Base-by-base conservation (phyloP, 2,329 filamentous ascomycete genomes). In the Exserohilum turcica region DNA sequence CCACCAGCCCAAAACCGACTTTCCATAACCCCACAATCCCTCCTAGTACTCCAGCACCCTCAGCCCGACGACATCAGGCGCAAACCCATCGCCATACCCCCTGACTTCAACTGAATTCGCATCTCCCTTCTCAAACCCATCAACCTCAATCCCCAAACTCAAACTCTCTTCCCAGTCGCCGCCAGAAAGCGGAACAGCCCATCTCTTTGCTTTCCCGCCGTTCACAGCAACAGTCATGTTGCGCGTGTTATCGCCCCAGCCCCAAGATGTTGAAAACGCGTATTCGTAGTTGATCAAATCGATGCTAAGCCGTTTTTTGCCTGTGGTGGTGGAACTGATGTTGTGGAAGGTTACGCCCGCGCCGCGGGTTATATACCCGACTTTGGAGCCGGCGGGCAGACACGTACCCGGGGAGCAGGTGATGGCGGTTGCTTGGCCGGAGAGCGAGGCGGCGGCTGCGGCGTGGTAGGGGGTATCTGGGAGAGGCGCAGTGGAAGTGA, bases 271-370 rank as follows among this genome's bases (percentile, higher is more conserved):
- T 0, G 67, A 68, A 16, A 77, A 71, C 2, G 66, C 66, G 32
- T 69, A 68, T 39, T 77, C 75, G 57, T 76, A 76, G 43, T 77
- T 74, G 43, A 77, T 55, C 40, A 75, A 77, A 45, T 78, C 76
- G 16, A 78, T 66, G 1, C 67, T 67, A 1, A 76, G 40, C 5
- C 74, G 54, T 37, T 70, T 73, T 15, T 63, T 72, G 0, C 68
- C 62, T n/a, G 65, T 40, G 3, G 54, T 48, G 3, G 42, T 50
- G 8, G 60, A 58, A 9, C 58, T 66, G 4, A 77, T 64, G 6
- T 64, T 64, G 16, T 33, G 49, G 24, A 77, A 66, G 1, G 60
- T 69, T 1, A 70, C 60, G 8, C 62, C 68, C 5, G 68, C 62
- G 28, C 51, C 54, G 6, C 45, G 39, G n/a, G 50, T 54, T 33